Percentiles rank a stretch among this genome's conserved stretches.
phyloP scores from a whole-genome alignment of 2,329 filamentous ascomycete genomes.

The Alternaria novae-zelandiae region DNA sequence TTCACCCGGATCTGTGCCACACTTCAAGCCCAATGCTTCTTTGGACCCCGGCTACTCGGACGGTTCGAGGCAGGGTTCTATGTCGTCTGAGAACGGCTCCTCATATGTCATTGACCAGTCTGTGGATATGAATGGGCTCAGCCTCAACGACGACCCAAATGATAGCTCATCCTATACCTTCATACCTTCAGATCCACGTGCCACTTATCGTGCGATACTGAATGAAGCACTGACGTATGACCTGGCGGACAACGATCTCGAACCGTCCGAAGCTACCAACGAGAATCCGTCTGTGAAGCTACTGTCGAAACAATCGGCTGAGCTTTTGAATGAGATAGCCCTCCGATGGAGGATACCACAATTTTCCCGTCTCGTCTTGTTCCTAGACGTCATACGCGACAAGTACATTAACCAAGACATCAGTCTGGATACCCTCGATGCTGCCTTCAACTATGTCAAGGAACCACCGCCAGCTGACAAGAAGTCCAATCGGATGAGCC shows the following conservation, averaged over 20 bases:
- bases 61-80: constrained; percentile 54
- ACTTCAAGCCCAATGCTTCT: constrained; percentile 57
- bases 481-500: constrained; percentile 61
- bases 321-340: constrained; percentile 84
- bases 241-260: constrained; percentile 60
- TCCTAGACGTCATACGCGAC: constrained; percentile 83
- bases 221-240: constrained; percentile 74
- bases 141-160: constrained; percentile 61
- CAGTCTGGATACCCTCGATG: constrained; percentile 79
- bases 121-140: constrained; percentile 70
- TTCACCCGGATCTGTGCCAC: constrained; percentile 66
- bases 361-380: constrained; percentile 77
- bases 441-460: constrained; percentile 83
- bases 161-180: constrained; percentile 78
- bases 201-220: constrained; percentile 82
- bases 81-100: constrained; percentile 52
- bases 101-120: constrained; percentile 70
- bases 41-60: constrained; percentile 55
- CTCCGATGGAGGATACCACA: constrained; percentile 88
- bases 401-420: constrained; percentile 88
- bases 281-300: constrained; percentile 60
- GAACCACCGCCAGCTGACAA: constrained; percentile 70
- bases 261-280: constrained; percentile 56
- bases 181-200: constrained; percentile 82
- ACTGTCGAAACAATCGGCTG: constrained; percentile 76